Evolutionary conservation across 805 yeast species (phyloP).

Genomic region (Saccharomycopsis fodiens): DNA sequence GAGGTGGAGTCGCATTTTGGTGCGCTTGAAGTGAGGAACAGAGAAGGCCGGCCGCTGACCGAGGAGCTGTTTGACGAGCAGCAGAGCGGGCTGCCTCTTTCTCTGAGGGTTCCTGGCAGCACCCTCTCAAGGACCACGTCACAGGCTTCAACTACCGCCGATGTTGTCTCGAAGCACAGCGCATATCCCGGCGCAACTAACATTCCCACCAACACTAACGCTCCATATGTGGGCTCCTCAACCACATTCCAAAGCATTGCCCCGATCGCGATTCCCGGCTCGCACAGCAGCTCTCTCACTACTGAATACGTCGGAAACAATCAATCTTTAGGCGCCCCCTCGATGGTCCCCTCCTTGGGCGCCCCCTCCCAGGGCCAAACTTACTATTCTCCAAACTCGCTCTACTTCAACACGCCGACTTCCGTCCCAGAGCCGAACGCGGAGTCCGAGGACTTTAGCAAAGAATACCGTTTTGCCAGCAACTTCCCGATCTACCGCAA

Average conservation of each 20-base stretch:
- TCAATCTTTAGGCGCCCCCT: no score
- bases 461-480: constrained; percentile 63
- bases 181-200: not conserved
- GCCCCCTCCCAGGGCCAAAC: not conserved
- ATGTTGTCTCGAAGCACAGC: not conserved
- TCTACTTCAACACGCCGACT: constrained; percentile 7
- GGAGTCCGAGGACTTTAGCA: constrained; percentile 22
- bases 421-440: not conserved
- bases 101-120: not conserved
- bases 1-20: constrained; percentile 5
- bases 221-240: not conserved
- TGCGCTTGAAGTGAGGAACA: constrained; percentile 2
- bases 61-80: not conserved
- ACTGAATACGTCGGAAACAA: not conserved
- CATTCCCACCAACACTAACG: not conserved
- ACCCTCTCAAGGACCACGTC: not conserved
- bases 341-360: not conserved
- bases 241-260: not conserved
- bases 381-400: constrained; percentile 8
- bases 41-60: not conserved
- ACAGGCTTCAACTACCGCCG: not conserved
- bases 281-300: not conserved
- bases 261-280: constrained; percentile 10
- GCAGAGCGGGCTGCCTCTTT: not conserved
- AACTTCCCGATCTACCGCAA: constrained; percentile 80